Evolutionary conservation across 148 eudicot species (phyloP).

Genomic region (Rhododendron kiyosumense): DNA sequence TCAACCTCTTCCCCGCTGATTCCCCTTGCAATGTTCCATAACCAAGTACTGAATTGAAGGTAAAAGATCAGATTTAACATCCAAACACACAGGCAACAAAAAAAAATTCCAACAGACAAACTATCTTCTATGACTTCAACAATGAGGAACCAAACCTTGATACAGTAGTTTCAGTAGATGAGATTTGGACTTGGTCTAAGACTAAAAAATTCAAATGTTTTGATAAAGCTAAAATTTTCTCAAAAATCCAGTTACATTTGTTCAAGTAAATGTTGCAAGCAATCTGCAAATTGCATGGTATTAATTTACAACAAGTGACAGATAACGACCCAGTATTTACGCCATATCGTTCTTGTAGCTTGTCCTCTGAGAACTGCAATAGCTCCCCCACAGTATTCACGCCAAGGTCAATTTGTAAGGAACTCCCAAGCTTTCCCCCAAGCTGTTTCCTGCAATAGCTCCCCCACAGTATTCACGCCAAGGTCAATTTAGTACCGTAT

Average conservation of each 20-base stretch:
- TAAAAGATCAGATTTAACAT: constrained; percentile 5
- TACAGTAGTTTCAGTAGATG: neutral
- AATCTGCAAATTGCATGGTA: neutral
- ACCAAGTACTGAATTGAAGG: constrained; percentile 61
- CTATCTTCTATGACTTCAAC: neutral
- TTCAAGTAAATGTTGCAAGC: neutral
- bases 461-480: too few relatives aligned
- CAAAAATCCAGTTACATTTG: neutral
- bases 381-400: constrained; percentile 78
- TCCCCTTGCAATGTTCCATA: constrained; percentile 93
- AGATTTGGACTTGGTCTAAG: neutral
- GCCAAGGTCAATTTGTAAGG: constrained; percentile 71
- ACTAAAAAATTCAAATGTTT: too few relatives aligned
- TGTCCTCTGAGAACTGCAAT: constrained; percentile 69
- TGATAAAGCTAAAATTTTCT: neutral
- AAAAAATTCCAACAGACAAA: neutral
- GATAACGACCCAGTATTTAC: constrained; percentile 71
- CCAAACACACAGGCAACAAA: neutral
- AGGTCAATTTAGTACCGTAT: neutral
- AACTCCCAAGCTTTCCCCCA: constrained; percentile 93
- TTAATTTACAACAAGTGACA: neutral
- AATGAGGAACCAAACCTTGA: neutral
- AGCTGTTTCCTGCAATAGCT: constrained; percentile 99
- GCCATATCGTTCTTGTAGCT: constrained; percentile 85
- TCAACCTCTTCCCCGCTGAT: constrained; percentile 82